Evolutionary conservation across 345 rosid genomes (phyloP).

Genomic region (Bruguiera gymnorhiza): DNA sequence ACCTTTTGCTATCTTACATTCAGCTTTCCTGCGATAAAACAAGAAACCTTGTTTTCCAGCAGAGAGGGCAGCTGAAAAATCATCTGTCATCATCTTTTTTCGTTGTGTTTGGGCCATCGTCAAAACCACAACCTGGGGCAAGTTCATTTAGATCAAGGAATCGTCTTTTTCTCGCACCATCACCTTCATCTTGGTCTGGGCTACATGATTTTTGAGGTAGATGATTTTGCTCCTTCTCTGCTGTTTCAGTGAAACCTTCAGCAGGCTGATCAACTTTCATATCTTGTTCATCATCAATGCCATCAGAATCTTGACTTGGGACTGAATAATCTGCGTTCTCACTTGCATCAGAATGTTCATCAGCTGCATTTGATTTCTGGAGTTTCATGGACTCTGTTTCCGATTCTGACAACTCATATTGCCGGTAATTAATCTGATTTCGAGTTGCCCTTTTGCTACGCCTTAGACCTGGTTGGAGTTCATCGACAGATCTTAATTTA

Average conservation of each 20-base stretch:
- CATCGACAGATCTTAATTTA: slow-evolving; percentile 65
- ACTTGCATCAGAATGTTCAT: slow-evolving; percentile 57
- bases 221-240: slow-evolving; percentile 44
- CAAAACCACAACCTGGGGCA: slow-evolving; percentile 92
- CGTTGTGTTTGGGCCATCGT: slow-evolving; percentile 72
- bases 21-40: slow-evolving; percentile 28
- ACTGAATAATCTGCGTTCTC: slow-evolving; percentile 57
- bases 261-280: slow-evolving; percentile 44
- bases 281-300: slow-evolving; percentile 47
- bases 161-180: slow-evolving; percentile 50
- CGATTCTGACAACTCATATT: slow-evolving; percentile 80
- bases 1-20: slow-evolving; percentile 34
- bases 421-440: slow-evolving; percentile 69
- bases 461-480: slow-evolving; percentile 78
- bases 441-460: slow-evolving; percentile 90
- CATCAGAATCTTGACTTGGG: slow-evolving; percentile 60
- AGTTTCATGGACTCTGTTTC: slow-evolving; percentile 61
- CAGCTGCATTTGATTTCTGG: slow-evolving; percentile 50
- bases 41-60: slow-evolving; percentile 28
- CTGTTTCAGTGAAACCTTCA: slow-evolving; percentile 32
- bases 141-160: slow-evolving; percentile 90
- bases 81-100: slow-evolving; percentile 65
- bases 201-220: slow-evolving; percentile 43
- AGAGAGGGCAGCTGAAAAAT: slow-evolving; percentile 46
- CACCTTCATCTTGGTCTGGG: slow-evolving; percentile 55